Evolutionary conservation across 2,329 filamentous ascomycete genomes (phyloP).

Genomic region (Apiospora hydei): DNA sequence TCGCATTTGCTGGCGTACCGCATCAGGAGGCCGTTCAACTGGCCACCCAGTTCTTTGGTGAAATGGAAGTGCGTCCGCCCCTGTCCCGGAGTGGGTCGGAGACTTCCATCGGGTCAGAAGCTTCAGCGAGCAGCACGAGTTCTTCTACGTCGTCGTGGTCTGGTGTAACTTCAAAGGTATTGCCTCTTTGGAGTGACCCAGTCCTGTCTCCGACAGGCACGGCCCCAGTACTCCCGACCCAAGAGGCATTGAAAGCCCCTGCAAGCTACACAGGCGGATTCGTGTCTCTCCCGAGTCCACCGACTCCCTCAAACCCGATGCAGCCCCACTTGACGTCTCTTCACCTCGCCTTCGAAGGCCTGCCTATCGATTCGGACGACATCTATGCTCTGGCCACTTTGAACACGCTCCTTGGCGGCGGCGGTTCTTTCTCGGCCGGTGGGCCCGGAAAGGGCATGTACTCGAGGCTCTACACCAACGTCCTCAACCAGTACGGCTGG

Average conservation of each 20-base stretch:
- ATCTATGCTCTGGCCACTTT: constrained; percentile 96
- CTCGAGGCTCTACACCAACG: constrained; percentile 95
- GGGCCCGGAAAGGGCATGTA: constrained; percentile 99
- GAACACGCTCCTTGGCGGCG: constrained; percentile 93
- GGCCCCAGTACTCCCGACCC: constrained; percentile 51
- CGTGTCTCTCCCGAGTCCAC: constrained; percentile 81
- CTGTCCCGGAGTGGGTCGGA: constrained; percentile 66
- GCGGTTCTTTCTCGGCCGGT: constrained; percentile 94
- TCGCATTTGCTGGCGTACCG: constrained; percentile 92
- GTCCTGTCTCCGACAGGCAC: constrained; percentile 69
- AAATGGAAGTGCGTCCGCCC: constrained; percentile 72
- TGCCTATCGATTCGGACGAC: constrained; percentile 88
- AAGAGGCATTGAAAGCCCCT: constrained; percentile 65
- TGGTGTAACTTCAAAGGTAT: constrained; percentile 39
- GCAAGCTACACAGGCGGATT: constrained; percentile 95
- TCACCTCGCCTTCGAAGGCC: constrained; percentile 93
- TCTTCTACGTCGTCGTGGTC: constrained; percentile 43
- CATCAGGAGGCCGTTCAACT: constrained; percentile 82
- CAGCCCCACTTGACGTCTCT: constrained; percentile 88
- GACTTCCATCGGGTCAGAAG: constrained; percentile 52
- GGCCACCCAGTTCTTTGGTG: constrained; percentile 86
- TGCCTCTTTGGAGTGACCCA: constrained; percentile 58
- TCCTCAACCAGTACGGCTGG: constrained; percentile 97
- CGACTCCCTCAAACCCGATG: constrained; percentile 78
- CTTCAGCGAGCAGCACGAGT: constrained; percentile 24